phyloP scores from a whole-genome alignment of 805 yeast species.

The Starmerella geochares region DNA sequence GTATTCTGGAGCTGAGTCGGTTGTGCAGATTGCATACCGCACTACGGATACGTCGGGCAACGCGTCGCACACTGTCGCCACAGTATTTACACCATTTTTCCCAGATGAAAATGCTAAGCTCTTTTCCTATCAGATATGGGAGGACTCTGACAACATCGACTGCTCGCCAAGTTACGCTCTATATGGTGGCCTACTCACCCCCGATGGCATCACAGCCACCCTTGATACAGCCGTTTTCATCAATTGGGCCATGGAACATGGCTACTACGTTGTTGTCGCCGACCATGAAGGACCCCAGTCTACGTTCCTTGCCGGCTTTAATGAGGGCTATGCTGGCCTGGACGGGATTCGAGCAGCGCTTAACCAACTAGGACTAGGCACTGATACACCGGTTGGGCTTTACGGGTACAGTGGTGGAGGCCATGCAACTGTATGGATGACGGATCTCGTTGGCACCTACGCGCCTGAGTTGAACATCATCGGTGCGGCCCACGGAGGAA shows the following conservation, averaged over 20 bases:
- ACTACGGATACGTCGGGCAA: neutral
- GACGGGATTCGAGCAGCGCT: neutral
- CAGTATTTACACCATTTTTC: neutral
- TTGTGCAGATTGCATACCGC: neutral
- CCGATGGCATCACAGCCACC: slow-evolving; percentile 8
- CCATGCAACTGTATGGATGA: neutral
- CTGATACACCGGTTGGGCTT: neutral
- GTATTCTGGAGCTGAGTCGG: neutral
- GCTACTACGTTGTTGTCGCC: slow-evolving; percentile 21
- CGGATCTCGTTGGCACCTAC: too few relatives aligned
- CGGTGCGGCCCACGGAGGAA: slow-evolving; percentile 21
- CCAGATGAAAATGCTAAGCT: slow-evolving; percentile 11
- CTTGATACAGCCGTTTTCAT: slow-evolving; percentile 9
- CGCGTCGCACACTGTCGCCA: neutral
- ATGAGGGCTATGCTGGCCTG: neutral
- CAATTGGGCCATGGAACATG: slow-evolving; percentile 16
- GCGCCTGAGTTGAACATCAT: neutral
- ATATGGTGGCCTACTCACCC: slow-evolving; percentile 12
- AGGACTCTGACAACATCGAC: slow-evolving; percentile 22
- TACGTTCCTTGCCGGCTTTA: slow-evolving; percentile 17
- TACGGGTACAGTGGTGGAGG: neutral
- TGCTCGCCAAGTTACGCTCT: slow-evolving; percentile 26
- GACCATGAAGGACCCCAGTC: slow-evolving; percentile 30
- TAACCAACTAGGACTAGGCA: neutral
- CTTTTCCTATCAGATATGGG: slow-evolving; percentile 25